A percentile compares a stretch with the other conserved stretches of the same genome.
phyloP scores from a whole-genome alignment of 2,329 filamentous ascomycete genomes.

The Neonectria coccinea region DNA sequence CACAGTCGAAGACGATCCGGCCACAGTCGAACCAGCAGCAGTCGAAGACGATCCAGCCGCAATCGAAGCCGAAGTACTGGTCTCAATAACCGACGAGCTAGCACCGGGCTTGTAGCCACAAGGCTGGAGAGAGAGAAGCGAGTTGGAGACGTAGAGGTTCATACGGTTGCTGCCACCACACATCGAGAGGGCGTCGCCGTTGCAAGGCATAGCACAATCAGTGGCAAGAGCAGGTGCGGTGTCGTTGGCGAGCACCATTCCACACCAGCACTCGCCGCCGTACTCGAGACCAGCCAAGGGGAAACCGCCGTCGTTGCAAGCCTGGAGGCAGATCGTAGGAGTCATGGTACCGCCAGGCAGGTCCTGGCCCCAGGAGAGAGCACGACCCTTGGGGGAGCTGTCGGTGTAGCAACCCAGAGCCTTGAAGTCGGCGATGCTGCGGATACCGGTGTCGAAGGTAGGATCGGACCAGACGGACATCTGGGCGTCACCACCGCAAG shows the following conservation, averaged over 20 bases:
- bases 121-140: constrained; percentile 63
- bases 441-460: constrained; percentile 59
- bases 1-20: not conserved
- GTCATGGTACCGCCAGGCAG: constrained; percentile 54
- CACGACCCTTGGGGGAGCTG: constrained; percentile 52
- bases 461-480: constrained; percentile 64
- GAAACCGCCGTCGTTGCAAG: constrained; percentile 58
- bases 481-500: constrained; percentile 60
- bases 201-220: constrained; percentile 65
- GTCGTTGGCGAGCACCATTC: constrained; percentile 64
- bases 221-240: constrained; percentile 51
- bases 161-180: constrained; percentile 59
- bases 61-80: constrained; percentile 14
- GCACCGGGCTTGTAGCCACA: constrained; percentile 53
- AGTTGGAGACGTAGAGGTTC: constrained; percentile 60
- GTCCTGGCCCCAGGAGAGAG: constrained; percentile 58
- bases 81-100: constrained; percentile 17
- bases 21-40: not conserved
- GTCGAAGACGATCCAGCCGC: not conserved
- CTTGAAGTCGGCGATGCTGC: constrained; percentile 64
- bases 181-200: constrained; percentile 56
- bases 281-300: constrained; percentile 63
- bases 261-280: constrained; percentile 63
- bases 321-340: constrained; percentile 55
- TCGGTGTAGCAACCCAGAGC: constrained; percentile 73